These are phyloP conservation scores for Fennellomyces sp. DNA, from an alignment of 371 early-diverging fungal species.

Conservation along the genomic window DNA sequence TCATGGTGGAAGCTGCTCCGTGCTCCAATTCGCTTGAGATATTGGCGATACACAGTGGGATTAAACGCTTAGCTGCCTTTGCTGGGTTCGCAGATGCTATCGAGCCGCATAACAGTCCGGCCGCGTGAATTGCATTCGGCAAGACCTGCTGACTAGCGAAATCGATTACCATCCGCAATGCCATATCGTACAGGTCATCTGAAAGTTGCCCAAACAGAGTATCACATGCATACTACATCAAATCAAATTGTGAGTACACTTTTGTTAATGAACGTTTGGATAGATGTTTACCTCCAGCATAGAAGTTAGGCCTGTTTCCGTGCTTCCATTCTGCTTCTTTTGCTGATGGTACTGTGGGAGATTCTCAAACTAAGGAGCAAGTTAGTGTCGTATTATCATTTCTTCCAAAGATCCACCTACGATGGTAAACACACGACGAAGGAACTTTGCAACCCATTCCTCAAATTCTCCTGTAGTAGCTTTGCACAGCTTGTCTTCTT, in stretches of 20 bases:
- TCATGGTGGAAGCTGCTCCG: slow-evolving; percentile 67
- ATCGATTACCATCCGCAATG: slow-evolving; percentile 60
- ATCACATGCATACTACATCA: slow-evolving; percentile 61
- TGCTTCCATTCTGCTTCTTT: slow-evolving; percentile 35
- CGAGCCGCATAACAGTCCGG: slow-evolving; percentile 58
- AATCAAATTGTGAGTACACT: background rate
- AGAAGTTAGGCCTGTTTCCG: slow-evolving; percentile 49
- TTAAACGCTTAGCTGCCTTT: slow-evolving; percentile 57
- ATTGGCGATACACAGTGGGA: slow-evolving; percentile 61
- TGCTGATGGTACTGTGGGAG: slow-evolving; percentile 63
- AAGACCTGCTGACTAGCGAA: slow-evolving; percentile 64
- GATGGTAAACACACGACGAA: slow-evolving; percentile 77
- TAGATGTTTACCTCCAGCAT: slow-evolving; percentile 33
- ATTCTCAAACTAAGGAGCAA: slow-evolving; percentile 67
- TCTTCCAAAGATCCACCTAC: too few species aligned
- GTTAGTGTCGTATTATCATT: background rate
- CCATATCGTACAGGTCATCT: slow-evolving; percentile 63
- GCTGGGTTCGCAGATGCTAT: slow-evolving; percentile 47
- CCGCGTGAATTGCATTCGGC: slow-evolving; percentile 72
- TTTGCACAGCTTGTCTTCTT: slow-evolving; percentile 68
- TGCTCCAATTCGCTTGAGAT: slow-evolving; percentile 72
- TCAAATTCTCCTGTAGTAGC: slow-evolving; percentile 80
- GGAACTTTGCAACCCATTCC: slow-evolving; percentile 83
- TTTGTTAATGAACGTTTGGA: background rate
- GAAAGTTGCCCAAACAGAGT: slow-evolving; percentile 70